Evolutionary conservation across 495 filamentous ascomycete species (phyloP), one percentile per base, ranked within the genome.

Genomic region (Margaritispora aquatica): DNA sequence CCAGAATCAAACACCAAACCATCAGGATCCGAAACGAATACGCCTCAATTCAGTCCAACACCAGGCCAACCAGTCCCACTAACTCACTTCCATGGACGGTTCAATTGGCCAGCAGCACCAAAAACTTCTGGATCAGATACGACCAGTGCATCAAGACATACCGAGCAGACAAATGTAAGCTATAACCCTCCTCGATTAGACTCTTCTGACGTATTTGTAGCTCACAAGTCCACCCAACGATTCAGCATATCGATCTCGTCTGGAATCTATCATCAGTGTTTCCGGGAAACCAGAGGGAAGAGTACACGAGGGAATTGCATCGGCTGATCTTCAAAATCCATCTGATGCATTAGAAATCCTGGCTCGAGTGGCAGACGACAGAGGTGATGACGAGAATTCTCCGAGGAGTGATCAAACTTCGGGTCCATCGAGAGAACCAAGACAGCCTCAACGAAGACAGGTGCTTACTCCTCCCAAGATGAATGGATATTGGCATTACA

Each of bases 321-420:
- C 73, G 51, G 68, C 68, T 19, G 71, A 74, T 51, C 59, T 78
- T 11, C 74, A 74, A 48, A 78, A 78, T 61, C 73, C 74, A 5
- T 73, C 71, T 2, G 75, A 78, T 65, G 75, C 75, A 0, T 64
- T 78, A 8, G 75, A 75, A 9, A 76, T 78, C 51, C 64, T 78
- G 41, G 73, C 74, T 22, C 70, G 73, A 61, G 74, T 78, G 3
- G 75, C 75, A 11, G 74, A 75, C 61, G 61, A 69, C 24, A 72
- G 57, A 0, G 66, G 65, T 19, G 65, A 68, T 23, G 38, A 44
- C 38, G 62, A 53, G 11, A 60, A 63, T 19, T 63, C 66, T 20
- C 19, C 56, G 20, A 19, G 24, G 3, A 55, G 58, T 56, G 57
- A 63, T 11, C 60, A 60, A 34, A 60, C 53, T 24, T 46, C 44